Conservation (phyloP, 1,284 basidiomycete genomes). For the Trichosporon sp. region DNA sequence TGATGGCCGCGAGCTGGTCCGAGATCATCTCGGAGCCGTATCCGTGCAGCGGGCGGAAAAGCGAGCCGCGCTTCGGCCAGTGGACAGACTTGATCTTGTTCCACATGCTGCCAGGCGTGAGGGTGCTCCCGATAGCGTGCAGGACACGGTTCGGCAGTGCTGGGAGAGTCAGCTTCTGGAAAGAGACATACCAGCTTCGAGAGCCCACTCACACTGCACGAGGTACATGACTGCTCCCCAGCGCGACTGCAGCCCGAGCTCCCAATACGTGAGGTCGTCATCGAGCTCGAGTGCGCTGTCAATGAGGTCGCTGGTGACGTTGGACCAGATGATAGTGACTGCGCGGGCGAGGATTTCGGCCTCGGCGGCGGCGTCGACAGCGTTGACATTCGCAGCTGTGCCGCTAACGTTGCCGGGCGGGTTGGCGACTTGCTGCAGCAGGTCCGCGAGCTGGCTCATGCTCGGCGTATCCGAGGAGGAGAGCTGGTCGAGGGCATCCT, state of each 20-base stretch:
- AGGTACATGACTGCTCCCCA: conserved; percentile 36
- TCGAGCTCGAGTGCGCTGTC: conserved; percentile 37
- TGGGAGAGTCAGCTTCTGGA: conserved; percentile 15
- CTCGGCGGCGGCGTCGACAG: conserved; percentile 33
- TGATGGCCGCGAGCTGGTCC: conserved; percentile 25
- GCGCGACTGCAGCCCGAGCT: conserved; percentile 25
- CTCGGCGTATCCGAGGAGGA: conserved; percentile 27
- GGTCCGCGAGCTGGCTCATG: conserved; percentile 22
- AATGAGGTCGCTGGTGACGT: conserved; percentile 39
- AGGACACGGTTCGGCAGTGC: conserved; percentile 43
- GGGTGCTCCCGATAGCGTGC: conserved; percentile 19
- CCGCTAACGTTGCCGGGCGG: conserved; percentile 1
- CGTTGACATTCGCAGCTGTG: not conserved
- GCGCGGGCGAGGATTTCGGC: conserved; percentile 41
- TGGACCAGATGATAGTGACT: conserved; percentile 45
- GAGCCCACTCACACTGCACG: conserved; percentile 39
- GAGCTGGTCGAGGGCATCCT: conserved; percentile 33
- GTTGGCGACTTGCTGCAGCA: conserved; percentile 22
- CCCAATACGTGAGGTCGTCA: conserved; percentile 43
- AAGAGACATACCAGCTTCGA: not conserved
- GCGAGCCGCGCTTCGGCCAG: conserved; percentile 14
- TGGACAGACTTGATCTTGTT: conserved; percentile 18
- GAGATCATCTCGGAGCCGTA: not conserved
- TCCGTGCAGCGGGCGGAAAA: conserved; percentile 14
- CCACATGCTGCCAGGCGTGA: conserved; percentile 5